Base-by-base conservation (phyloP, 2,329 filamentous ascomycete species). In the Aspergillus pseudoviridinutans region DNA sequence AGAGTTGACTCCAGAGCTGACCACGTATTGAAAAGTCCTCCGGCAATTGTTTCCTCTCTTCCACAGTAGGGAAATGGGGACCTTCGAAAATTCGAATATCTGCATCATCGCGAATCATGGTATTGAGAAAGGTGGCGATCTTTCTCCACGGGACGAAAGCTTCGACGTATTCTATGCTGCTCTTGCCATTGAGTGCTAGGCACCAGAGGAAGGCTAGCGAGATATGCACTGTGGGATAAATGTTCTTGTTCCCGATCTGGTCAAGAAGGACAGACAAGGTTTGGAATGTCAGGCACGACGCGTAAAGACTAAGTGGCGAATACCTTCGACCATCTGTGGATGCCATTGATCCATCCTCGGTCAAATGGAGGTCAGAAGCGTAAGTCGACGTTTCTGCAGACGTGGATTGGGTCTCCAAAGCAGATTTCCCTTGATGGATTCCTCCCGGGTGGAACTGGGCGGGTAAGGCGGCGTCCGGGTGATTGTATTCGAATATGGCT, bases 1-100 rank as follows among this genome's bases (percentile, higher is more conserved):
- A 79, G 0, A 64, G 47, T 58, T 80, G 74, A 52, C 77, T 79
- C 79, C 82, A 85, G 25, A 82, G 67, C 56, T 82, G 75, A 1
- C 84, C 85, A 25, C 83, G 78, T 7, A 86, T 79, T 1, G 79
- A 65, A 60, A 82, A 86, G 60, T 87, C 85, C 61, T 87, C 85
- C 0, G 82, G 79, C 1, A 87, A 64, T 51, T 84, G 82, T 9
- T 75, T 71, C 2, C 63, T 71, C 54, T 74, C 70, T n/a, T 76
- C 72, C 35, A 70, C 64, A 38, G 63, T 57, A 22, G 80, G 78
- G 59, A 84, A 82, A 0, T 67, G 57, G 42, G 69, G 56, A 58
- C 66, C 58, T 58, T 76, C 74, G 60, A 76, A 76, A 61, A 63
- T 70, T 41, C 58, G 61, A 61, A 68, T 71, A 58, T 68, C 66